A percentile compares a stretch with the other conserved stretches of the same genome.
These are phyloP conservation scores for Salvia miltiorrhiza DNA, from an alignment of 257 asterid genomes.

Conservation along the genomic window DNA sequence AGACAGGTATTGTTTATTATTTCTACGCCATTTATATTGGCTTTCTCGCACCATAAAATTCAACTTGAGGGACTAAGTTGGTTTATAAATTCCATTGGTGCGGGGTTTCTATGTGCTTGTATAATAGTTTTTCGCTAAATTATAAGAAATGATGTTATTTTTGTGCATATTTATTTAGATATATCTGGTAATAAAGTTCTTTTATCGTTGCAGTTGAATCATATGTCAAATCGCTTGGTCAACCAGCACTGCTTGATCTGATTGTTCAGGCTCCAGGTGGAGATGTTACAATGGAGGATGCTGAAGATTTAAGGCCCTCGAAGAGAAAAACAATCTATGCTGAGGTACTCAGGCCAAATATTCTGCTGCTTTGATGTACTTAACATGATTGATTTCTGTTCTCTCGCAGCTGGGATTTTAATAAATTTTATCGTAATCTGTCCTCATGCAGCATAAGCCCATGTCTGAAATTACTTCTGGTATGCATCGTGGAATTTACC, in stretches of 20 bases:
- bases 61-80: background rate
- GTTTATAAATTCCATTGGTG: conserved; percentile 19
- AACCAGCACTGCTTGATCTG: conserved; percentile 84
- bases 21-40: background rate
- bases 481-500: conserved; percentile 82
- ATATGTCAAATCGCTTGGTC: conserved; percentile 82
- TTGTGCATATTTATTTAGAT: conserved; percentile 14
- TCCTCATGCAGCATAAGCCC: conserved; percentile 82
- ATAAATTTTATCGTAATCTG: conserved; percentile 15
- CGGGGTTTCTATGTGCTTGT: background rate
- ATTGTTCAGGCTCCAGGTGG: conserved; percentile 80
- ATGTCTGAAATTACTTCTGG: conserved; percentile 99
- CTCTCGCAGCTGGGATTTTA: conserved; percentile 13
- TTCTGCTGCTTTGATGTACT: conserved; percentile 10
- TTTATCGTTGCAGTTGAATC: conserved; percentile 71
- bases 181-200: conserved; percentile 14
- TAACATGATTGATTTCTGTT: conserved; percentile 14
- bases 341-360: conserved; percentile 54
- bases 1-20: conserved; percentile 59
- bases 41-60: conserved; percentile 5
- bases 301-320: conserved; percentile 82
- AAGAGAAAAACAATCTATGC: conserved; percentile 81
- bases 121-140: background rate
- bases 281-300: conserved; percentile 79
- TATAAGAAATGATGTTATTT: background rate